phyloP scores from a whole-genome alignment of 2,329 filamentous ascomycete species.

The Colletotrichum simmondsii region DNA sequence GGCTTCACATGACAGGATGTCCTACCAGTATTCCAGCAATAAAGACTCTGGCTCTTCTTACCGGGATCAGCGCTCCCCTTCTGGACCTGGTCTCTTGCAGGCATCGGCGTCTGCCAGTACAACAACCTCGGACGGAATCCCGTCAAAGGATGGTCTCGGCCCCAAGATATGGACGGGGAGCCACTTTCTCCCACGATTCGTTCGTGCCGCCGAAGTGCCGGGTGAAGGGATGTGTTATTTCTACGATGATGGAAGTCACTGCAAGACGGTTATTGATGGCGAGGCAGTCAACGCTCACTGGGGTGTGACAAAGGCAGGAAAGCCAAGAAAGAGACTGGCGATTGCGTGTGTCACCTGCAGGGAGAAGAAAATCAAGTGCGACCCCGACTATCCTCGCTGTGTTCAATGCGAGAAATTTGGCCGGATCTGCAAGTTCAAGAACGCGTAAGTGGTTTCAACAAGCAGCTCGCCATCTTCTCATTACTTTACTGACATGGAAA shows the following conservation, averaged over 20 bases:
- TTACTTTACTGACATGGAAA: slow-evolving; percentile 35
- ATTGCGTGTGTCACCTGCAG: slow-evolving; percentile 94
- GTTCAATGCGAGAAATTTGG: slow-evolving; percentile 94
- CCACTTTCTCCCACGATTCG: slow-evolving; percentile 74
- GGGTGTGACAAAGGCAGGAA: slow-evolving; percentile 94
- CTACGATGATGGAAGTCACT: slow-evolving; percentile 86
- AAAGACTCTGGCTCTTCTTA: slow-evolving; percentile 44
- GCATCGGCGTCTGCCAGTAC: slow-evolving; percentile 43
- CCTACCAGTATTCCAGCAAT: slow-evolving; percentile 49
- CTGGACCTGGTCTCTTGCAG: slow-evolving; percentile 40
- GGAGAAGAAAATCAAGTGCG: slow-evolving; percentile 98
- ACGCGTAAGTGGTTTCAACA: slow-evolving; percentile 74
- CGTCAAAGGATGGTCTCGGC: slow-evolving; percentile 69
- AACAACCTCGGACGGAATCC: slow-evolving; percentile 52
- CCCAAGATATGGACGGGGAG: slow-evolving; percentile 78
- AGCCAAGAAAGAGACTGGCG: slow-evolving; percentile 88
- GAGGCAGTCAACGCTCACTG: slow-evolving; percentile 90
- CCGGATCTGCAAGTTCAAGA: slow-evolving; percentile 84
- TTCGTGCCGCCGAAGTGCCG: slow-evolving; percentile 73
- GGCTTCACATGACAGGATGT: slow-evolving; percentile 47
- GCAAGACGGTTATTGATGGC: slow-evolving; percentile 85
- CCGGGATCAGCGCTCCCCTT: slow-evolving; percentile 39
- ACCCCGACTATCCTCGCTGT: slow-evolving; percentile 87
- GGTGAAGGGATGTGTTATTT: slow-evolving; percentile 87
- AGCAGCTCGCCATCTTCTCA: background rate